phyloP scores from a whole-genome alignment of 2,329 filamentous ascomycete species.

The Fusarium secorum region DNA sequence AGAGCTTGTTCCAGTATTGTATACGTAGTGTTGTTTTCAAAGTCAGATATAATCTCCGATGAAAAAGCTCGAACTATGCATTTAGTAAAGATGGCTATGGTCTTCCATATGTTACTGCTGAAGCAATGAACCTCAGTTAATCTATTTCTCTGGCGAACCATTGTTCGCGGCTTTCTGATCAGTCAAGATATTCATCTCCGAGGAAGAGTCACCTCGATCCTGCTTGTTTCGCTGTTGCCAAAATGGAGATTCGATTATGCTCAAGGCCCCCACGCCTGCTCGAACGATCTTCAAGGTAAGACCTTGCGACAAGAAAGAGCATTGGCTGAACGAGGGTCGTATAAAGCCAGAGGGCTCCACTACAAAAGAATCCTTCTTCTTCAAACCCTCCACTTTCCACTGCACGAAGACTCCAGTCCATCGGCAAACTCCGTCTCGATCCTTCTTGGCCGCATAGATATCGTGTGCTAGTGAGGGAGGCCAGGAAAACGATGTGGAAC shows the following conservation, averaged over 20 bases:
- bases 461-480: neutral
- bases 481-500: neutral
- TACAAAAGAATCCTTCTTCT: neutral
- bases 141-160: neutral
- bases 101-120: too few species aligned
- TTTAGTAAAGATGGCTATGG: neutral
- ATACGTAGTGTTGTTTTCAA: neutral
- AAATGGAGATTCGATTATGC: neutral
- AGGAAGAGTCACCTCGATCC: neutral
- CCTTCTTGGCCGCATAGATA: neutral
- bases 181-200: neutral
- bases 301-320: neutral
- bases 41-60: neutral
- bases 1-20: neutral
- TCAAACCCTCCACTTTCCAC: neutral
- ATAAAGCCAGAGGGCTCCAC: neutral
- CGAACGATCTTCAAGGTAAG: neutral
- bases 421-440: neutral
- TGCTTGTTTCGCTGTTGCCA: neutral
- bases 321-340: neutral
- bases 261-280: neutral
- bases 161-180: neutral
- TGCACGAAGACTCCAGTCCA: neutral
- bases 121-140: neutral
- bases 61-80: neutral